Conservation (phyloP, 768 basidiomycete genomes). For the Dictyophora rubrovolvata region DNA sequence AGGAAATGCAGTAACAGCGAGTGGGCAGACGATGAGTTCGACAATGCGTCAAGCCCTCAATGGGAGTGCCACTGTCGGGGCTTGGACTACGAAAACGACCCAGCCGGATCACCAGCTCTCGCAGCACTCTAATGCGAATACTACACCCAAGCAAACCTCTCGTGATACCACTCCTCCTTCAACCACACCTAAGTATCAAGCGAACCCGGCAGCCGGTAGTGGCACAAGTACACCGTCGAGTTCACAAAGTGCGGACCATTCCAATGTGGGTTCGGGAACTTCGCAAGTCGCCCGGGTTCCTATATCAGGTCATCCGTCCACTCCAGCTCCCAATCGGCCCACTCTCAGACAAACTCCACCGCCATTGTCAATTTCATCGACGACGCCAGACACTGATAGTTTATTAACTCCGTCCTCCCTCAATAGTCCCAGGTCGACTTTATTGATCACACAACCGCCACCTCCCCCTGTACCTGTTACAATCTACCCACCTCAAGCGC, state of each 20-base stretch:
- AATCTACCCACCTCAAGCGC: constrained; percentile 26
- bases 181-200: not conserved
- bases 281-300: constrained; percentile 21
- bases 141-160: not conserved
- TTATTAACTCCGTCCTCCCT: constrained; percentile 60
- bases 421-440: constrained; percentile 23
- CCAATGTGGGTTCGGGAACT: not conserved
- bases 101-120: not conserved
- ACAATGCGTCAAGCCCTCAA: not conserved
- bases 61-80: not conserved
- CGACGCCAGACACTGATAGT: constrained; percentile 31
- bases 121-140: not conserved
- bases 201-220: not conserved
- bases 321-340: constrained; percentile 22
- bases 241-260: not conserved
- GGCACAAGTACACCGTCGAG: constrained; percentile 9
- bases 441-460: constrained; percentile 24
- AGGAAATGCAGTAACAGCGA: not conserved
- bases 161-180: not conserved
- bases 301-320: constrained; percentile 21
- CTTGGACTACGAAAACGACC: constrained; percentile 6
- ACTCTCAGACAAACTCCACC: constrained; percentile 17
- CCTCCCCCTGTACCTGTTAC: constrained; percentile 23
- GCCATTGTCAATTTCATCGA: constrained; percentile 33
- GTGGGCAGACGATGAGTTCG: not conserved